A percentile compares a stretch with the other conserved stretches of the same genome.
Evolutionary conservation across 2,329 filamentous ascomycete species (phyloP).

Genomic region (Lizonia empirigonia): DNA sequence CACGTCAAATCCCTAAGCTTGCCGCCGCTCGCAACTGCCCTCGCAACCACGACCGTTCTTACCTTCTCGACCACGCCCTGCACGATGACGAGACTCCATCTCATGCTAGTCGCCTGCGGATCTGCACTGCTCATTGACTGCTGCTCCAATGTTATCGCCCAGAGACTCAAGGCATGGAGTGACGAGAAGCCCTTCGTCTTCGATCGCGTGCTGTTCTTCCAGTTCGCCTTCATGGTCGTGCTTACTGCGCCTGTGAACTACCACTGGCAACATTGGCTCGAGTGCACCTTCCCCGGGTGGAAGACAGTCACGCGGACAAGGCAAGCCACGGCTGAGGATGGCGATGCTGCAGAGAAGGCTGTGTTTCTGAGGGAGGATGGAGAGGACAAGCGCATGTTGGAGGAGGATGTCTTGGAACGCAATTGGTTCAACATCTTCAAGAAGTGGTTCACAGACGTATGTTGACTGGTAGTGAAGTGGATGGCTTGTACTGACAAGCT

Average conservation of each 20-base stretch:
- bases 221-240: constrained; percentile 64
- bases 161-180: constrained; percentile 45
- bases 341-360: constrained; percentile 39
- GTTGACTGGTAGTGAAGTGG: not conserved
- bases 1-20: not conserved
- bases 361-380: constrained; percentile 36
- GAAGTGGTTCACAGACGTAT: constrained; percentile 68
- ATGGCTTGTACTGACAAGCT: constrained; percentile 8
- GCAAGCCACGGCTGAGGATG: constrained; percentile 9
- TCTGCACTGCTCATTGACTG: constrained; percentile 45
- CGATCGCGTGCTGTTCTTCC: constrained; percentile 45
- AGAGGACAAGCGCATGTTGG: constrained; percentile 30
- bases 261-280: constrained; percentile 82
- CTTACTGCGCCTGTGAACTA: constrained; percentile 82
- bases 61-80: not conserved
- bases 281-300: constrained; percentile 71
- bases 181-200: constrained; percentile 46
- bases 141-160: constrained; percentile 47
- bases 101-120: constrained; percentile 42
- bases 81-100: constrained; percentile 36
- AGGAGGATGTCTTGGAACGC: constrained; percentile 40
- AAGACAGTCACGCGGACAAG: constrained; percentile 31
- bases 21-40: not conserved
- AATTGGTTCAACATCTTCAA: constrained; percentile 64
- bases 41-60: not conserved